Base-by-base conservation (phyloP, 352 stramenopile species). In the Thraustochytrium striatum region DNA sequence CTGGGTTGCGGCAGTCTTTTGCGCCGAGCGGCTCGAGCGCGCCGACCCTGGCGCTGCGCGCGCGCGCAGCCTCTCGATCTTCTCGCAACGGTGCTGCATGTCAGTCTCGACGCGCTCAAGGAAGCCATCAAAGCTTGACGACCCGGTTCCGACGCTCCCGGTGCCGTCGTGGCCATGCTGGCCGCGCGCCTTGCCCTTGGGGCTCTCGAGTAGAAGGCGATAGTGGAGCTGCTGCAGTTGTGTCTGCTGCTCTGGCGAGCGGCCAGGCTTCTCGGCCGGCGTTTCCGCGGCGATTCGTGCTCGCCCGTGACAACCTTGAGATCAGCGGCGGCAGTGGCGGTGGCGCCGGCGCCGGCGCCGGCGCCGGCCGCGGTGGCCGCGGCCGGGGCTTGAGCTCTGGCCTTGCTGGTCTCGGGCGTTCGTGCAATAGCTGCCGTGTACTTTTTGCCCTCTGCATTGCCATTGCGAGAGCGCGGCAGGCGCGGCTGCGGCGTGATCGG, bases 21-120 rank as follows among this genome's bases (percentile, higher is more conserved):
- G 25, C 32, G 7, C 7, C 7, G 53, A 21, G 7, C 0, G 53
- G 53, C 25, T 32, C n/a, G 32, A 21, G n/a, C 7, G 25, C 32
- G 7, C 5, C 53, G 16, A n/a, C n/a, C n/a, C 25, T 55, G 11
- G 65, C 32, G 39, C 19, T 35, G 65, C 65, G 21, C 28, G 8
- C 9, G 19, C n/a, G 32, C 65, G 43, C 39, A 75, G 21, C 16
- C 50, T 3, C 19, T 61, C 32, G 44, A 75, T 65, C 35, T 75
- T 75, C 0, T 0, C 5, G 8, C 21, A 30, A 38, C 65, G 65
- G 3, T 39, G 33, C 13, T 11, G 7, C 65, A 55, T 62, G 39
- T 75, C 65, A 3, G 16, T 9, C 32, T 75, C 65, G 41, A 75
- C 68, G 35, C 65, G 44, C 16, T 16, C 50, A 11, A 75, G 32